Evolutionary conservation across 2,329 filamentous ascomycete species (phyloP).

Genomic region (Pestalotiopsis sp.): DNA sequence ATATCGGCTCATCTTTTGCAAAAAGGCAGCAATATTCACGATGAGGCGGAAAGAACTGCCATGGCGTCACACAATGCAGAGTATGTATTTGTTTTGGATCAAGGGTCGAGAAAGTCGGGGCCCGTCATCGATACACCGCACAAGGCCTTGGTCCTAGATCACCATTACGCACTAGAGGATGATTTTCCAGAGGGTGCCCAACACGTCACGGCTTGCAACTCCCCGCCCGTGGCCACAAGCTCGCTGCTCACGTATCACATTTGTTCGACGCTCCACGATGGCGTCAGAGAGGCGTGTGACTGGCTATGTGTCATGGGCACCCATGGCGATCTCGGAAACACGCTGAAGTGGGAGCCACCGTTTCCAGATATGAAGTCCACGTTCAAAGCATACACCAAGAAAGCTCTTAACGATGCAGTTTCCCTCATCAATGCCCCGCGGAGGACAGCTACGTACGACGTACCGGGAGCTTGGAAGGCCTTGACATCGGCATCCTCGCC

Average conservation of each 20-base stretch:
- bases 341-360: slow-evolving; percentile 64
- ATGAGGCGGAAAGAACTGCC: slow-evolving; percentile 47
- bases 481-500: slow-evolving; percentile 52
- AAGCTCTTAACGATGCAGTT: slow-evolving; percentile 61
- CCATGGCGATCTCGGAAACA: slow-evolving; percentile 65
- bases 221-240: slow-evolving; percentile 64
- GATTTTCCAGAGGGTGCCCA: slow-evolving; percentile 56
- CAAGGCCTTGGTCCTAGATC: slow-evolving; percentile 62
- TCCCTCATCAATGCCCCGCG: slow-evolving; percentile 66
- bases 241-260: slow-evolving; percentile 65
- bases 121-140: slow-evolving; percentile 52
- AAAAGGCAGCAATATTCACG: slow-evolving; percentile 61
- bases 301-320: slow-evolving; percentile 68
- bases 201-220: slow-evolving; percentile 63
- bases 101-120: slow-evolving; percentile 57
- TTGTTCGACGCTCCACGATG: slow-evolving; percentile 55
- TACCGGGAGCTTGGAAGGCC: slow-evolving; percentile 60
- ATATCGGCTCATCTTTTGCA: slow-evolving; percentile 60
- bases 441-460: slow-evolving; percentile 60
- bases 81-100: slow-evolving; percentile 65
- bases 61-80: slow-evolving; percentile 52
- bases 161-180: slow-evolving; percentile 55
- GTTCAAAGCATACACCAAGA: slow-evolving; percentile 63
- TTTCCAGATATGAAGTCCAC: slow-evolving; percentile 65
- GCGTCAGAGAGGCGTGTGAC: slow-evolving; percentile 48